Evolutionary conservation across 2,329 filamentous ascomycete genomes (phyloP).

Genomic region (Pleomassaria siparia): DNA sequence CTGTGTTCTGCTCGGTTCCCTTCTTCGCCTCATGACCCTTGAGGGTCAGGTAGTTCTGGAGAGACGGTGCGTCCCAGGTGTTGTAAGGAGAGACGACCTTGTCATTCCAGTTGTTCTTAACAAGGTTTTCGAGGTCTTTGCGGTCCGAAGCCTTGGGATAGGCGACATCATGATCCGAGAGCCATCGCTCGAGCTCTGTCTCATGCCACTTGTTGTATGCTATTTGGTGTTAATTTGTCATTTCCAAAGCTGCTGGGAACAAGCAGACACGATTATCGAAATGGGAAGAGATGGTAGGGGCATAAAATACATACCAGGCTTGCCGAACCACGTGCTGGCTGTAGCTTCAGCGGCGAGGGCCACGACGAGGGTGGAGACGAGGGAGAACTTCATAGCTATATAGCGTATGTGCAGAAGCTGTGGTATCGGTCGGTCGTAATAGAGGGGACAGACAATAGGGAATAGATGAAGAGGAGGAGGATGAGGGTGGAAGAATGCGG

Average conservation of each 20-base stretch:
- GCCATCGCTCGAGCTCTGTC: constrained; percentile 95
- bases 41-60: constrained; percentile 66
- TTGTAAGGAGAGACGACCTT: constrained; percentile 75
- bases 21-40: constrained; percentile 72
- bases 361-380: constrained; percentile 69
- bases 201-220: constrained; percentile 99
- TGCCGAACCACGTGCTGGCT: constrained; percentile 83
- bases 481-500: neutral
- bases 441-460: constrained; percentile 5
- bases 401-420: constrained; percentile 26
- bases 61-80: constrained; percentile 71
- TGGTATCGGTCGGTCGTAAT: neutral
- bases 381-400: constrained; percentile 71
- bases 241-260: neutral
- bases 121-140: constrained; percentile 89
- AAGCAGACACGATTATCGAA: neutral
- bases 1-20: constrained; percentile 66
- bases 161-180: constrained; percentile 86
- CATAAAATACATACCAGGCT: constrained; percentile 66
- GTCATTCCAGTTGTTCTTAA: constrained; percentile 85
- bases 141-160: constrained; percentile 89
- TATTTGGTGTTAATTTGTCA: constrained; percentile 50
- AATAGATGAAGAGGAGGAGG: constrained; percentile 3
- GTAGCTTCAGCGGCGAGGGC: constrained; percentile 70
- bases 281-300: constrained; percentile 9